Conservation (phyloP, 768 basidiomycete genomes). For the Lactifluus echinatus region DNA sequence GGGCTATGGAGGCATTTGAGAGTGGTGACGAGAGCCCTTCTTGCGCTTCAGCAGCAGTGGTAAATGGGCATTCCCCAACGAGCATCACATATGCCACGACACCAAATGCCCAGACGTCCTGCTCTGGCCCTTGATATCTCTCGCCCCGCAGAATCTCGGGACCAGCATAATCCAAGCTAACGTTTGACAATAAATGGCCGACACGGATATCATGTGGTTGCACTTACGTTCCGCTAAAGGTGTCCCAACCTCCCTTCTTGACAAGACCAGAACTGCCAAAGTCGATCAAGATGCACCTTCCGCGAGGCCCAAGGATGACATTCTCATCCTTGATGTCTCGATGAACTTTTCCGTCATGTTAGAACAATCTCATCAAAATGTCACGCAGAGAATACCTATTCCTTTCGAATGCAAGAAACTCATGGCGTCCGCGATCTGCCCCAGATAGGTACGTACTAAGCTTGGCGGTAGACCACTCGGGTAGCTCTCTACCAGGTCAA, state of each 20-base stretch:
- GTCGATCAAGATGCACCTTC: conserved; percentile 88
- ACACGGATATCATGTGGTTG: conserved; percentile 1
- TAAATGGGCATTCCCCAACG: conserved; percentile 86
- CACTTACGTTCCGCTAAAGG: conserved; percentile 84
- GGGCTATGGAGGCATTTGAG: conserved; percentile 61
- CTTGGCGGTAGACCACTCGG: conserved; percentile 76
- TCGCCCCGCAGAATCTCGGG: conserved; percentile 95
- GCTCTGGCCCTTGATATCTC: conserved; percentile 90
- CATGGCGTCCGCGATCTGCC: conserved; percentile 89
- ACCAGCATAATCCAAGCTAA: conserved; percentile 85
- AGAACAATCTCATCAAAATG: not conserved
- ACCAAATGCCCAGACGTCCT: conserved; percentile 97
- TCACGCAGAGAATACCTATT: conserved; percentile 50
- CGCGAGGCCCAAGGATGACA: conserved; percentile 71
- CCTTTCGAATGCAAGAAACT: conserved; percentile 84
- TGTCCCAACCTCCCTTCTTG: conserved; percentile 81
- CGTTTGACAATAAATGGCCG: conserved; percentile 18
- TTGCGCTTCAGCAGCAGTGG: conserved; percentile 85
- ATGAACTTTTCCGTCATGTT: conserved; percentile 49
- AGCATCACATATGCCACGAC: conserved; percentile 95
- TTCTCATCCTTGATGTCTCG: conserved; percentile 99
- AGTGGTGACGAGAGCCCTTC: conserved; percentile 72
- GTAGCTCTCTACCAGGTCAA: conserved; percentile 87
- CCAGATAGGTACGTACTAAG: conserved; percentile 74
- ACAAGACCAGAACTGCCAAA: conserved; percentile 90